Evolutionary conservation across 2,329 filamentous ascomycete species (phyloP), one percentile per base, ranked within the genome.

Genomic region (Podosphaera aphanis): DNA sequence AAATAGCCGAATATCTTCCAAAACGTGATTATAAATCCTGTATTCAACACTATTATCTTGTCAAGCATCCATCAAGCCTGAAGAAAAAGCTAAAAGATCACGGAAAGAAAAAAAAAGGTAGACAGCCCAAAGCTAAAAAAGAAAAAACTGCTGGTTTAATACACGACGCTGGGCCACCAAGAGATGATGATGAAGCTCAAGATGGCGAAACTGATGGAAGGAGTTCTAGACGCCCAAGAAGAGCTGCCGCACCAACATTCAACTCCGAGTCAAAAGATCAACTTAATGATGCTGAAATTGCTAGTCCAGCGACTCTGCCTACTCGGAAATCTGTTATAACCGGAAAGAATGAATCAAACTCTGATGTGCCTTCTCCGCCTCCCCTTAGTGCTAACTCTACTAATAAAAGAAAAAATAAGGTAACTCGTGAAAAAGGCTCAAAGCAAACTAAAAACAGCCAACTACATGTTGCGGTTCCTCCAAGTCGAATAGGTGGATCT

Each of bases 1-100:
- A 74, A 53, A 76, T 90, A 48, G 79, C 82, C 4, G 74, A 79
- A 48, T 68, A 69, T 20, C 63, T 88, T 5, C 70, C 71, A 0
- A 67, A 70, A 25, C 74, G 82, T 20, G 76, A 81, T 54, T 85
- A 83, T 60, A 78, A 79, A 51, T 73, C 81, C 41, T 84, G 79
- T 60, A 90, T 90, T 53, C 79, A 84, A 57, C 84, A 86, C 60
- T 90, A 90, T 61, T 90, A 90, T 60, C 68, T 82, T 50, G 82
- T 79, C 57, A 90, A 75, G 63, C 79, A 79, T 62, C 69, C 76
- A 41, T 71, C 76, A 37, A 77, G 82, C 50, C 76, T 86, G 49
- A 84, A 86, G 59, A 79, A 83, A 56, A 83, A 81, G 61, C 67
- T 79, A 25, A 77, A 73, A 60, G 74, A 68, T 62, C 74, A 72